Base-by-base conservation (phyloP, 2,329 filamentous ascomycete genomes). In the Chaetomiaceae sp. region DNA sequence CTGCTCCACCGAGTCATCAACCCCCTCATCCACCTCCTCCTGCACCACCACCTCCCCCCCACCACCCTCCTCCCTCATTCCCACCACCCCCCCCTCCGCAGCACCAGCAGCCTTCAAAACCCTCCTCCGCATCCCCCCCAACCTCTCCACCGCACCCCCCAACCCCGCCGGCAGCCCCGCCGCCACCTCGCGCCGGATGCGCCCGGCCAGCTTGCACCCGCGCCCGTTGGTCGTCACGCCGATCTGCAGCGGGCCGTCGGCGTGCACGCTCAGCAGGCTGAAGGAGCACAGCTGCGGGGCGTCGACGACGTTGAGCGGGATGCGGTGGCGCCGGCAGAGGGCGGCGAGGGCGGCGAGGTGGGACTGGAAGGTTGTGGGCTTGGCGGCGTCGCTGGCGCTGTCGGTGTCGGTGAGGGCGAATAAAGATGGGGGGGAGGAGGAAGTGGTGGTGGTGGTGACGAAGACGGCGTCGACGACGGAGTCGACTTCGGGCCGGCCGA, bases 181-280 rank as follows among this genome's bases (percentile, higher is more conserved):
- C 2, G 88, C 86, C 50, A 98, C 86, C 60, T 97, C 93, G 47
- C 93, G 79, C 14, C 90, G 81, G 58, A 98, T 88, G 20, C 93
- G 78, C 9, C 88, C 88, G 6, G 93, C 88, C 24, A 98, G 77
- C 67, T 95, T 96, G 71, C 93, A 97, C 2, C 93, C 93, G 58
- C 86, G 84, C 17, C 93, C 91, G 48, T 94, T 96, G 1, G 93
- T 97, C 3, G 93, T 97, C 48, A 98, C 86, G 51, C 93, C 93
- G 50, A 98, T 84, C 63, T 97, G 93, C 33, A 98, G 74, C 9
- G 93, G 91, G 0, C 93, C 93, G 60, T 96, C 90, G 45, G 79
- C 82, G 65, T 97, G 83, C 7, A 88, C 94, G 19, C 89, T 93
- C 37, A 97, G 80, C 42, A 98, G 75, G 5, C 86, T 85, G 65